phyloP scores from a whole-genome alignment of 768 basidiomycete species.

The Chalciporus chontae region DNA sequence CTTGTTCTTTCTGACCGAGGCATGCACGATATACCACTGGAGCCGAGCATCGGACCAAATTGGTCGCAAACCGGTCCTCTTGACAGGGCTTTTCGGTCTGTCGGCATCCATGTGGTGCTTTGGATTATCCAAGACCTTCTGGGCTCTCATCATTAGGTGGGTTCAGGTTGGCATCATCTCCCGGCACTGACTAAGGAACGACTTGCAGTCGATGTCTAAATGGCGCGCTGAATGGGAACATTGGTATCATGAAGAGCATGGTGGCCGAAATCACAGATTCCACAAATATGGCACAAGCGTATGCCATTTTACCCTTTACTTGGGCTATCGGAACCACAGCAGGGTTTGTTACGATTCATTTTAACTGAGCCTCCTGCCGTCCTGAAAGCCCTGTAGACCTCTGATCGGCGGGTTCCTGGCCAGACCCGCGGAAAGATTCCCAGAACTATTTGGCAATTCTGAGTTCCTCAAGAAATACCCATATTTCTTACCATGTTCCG shows the following conservation, averaged over 20 bases:
- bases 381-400: constrained; percentile 43
- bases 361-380: background rate
- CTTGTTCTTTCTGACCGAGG: constrained; percentile 47
- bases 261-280: constrained; percentile 39
- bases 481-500: constrained; percentile 70
- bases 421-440: constrained; percentile 64
- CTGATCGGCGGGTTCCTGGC: constrained; percentile 65
- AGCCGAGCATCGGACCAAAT: constrained; percentile 47
- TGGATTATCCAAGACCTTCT: constrained; percentile 46
- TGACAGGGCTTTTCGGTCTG: constrained; percentile 43
- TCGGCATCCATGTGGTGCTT: constrained; percentile 46
- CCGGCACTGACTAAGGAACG: background rate
- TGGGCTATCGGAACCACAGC: constrained; percentile 42
- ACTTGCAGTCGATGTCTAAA: constrained; percentile 39
- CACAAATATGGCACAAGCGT: constrained; percentile 38
- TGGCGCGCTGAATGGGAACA: constrained; percentile 55
- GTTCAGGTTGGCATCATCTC: background rate
- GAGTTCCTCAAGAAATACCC: constrained; percentile 63
- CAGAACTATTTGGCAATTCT: constrained; percentile 50
- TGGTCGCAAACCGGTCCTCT: constrained; percentile 47
- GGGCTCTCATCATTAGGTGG: constrained; percentile 41
- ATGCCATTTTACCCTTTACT: constrained; percentile 53
- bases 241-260: constrained; percentile 48
- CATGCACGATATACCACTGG: constrained; percentile 46
- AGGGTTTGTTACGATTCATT: constrained; percentile 34